Percentiles rank a stretch among this genome's conserved stretches.
These are phyloP conservation scores for Fusarium sp. DNA, from an alignment of 2,329 filamentous ascomycete genomes.

Conservation along the genomic window DNA sequence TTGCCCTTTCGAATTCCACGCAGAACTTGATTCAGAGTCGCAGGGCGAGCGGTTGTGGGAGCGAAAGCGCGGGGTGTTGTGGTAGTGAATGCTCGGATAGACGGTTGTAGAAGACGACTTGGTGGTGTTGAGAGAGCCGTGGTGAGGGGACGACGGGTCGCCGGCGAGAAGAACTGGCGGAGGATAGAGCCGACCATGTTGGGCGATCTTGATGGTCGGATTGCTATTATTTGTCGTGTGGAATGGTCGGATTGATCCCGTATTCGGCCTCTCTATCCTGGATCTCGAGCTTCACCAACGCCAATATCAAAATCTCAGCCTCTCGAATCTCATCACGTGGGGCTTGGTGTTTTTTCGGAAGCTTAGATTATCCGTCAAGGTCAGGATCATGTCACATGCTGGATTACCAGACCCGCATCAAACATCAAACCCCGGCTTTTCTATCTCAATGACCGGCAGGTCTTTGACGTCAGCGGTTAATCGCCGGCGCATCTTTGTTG, in stretches of 20 bases:
- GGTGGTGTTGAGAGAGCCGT: constrained; percentile 30
- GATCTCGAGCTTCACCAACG: constrained; percentile 24
- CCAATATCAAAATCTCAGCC: constrained; percentile 44
- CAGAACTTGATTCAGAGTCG: constrained; percentile 80
- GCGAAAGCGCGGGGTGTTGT: constrained; percentile 47
- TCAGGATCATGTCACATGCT: constrained; percentile 39
- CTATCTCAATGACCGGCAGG: background rate
- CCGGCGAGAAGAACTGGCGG: constrained; percentile 51
- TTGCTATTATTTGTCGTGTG: background rate
- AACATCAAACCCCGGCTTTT: constrained; percentile 9
- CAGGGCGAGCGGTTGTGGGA: constrained; percentile 62
- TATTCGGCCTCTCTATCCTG: constrained; percentile 22
- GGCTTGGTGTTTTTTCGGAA: fast-evolving
- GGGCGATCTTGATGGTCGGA: constrained; percentile 36
- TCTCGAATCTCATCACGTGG: constrained; percentile 36
- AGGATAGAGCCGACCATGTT: constrained; percentile 52
- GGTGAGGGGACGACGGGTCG: constrained; percentile 45
- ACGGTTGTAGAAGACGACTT: constrained; percentile 40
- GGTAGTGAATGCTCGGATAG: constrained; percentile 47
- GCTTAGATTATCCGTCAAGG: constrained; percentile 9
- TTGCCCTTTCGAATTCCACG: constrained; percentile 82
- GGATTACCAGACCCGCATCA: background rate
- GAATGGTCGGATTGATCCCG: constrained; percentile 23
- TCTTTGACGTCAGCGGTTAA: constrained; percentile 47
- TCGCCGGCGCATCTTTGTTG: constrained; percentile 27